A percentile compares a stretch with the other conserved stretches of the same genome.
phyloP scores from a whole-genome alignment of 768 basidiomycete species.

The Pulveroboletus sp. region DNA sequence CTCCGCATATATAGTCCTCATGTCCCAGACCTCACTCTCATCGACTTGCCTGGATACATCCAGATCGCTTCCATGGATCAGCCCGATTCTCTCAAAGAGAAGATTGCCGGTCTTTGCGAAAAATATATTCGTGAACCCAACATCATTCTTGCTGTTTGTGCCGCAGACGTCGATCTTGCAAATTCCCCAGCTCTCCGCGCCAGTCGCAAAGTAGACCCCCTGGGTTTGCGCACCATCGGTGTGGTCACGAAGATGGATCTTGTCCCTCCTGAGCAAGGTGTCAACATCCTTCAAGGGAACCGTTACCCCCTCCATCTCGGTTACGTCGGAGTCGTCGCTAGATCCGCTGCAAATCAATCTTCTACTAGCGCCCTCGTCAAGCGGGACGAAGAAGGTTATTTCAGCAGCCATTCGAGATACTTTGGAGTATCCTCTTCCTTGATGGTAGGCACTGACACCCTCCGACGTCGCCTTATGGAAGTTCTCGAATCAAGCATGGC shows the following conservation, averaged over 20 bases:
- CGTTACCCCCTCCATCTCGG: conserved; percentile 96
- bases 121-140: conserved; percentile 99
- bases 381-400: conserved; percentile 64
- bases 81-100: conserved; percentile 89
- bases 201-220: conserved; percentile 88
- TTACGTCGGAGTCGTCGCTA: conserved; percentile 95
- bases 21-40: conserved; percentile 95
- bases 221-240: conserved; percentile 93
- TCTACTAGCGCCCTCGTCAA: conserved; percentile 46
- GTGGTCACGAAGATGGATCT: conserved; percentile 99
- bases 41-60: conserved; percentile 96
- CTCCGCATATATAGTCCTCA: conserved; percentile 93
- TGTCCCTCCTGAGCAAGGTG: conserved; percentile 81
- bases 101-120: conserved; percentile 85
- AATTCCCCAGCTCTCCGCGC: conserved; percentile 95
- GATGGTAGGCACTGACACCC: conserved; percentile 88
- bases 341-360: conserved; percentile 56
- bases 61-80: conserved; percentile 95
- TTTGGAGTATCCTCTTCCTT: conserved; percentile 61
- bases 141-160: conserved; percentile 97
- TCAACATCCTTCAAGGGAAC: conserved; percentile 76
- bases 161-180: conserved; percentile 97
- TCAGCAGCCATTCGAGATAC: conserved; percentile 54
- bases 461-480: conserved; percentile 90
- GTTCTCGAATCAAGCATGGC: conserved; percentile 98